These are phyloP conservation scores for Peronospora belbahrii DNA, from an alignment of 352 stramenopile genomes.

Conservation along the genomic window DNA sequence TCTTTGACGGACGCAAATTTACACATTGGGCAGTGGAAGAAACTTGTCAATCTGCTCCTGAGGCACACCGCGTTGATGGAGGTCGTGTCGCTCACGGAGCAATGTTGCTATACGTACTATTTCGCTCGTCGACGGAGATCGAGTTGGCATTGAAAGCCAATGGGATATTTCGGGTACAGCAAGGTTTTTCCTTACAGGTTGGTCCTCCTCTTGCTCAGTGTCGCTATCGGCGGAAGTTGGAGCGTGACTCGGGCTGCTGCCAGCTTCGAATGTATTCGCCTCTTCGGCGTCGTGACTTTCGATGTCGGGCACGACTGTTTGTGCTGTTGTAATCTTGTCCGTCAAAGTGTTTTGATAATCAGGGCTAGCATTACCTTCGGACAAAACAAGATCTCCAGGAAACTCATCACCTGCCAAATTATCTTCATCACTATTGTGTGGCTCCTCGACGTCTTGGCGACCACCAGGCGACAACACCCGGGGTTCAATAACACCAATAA, in stretches of 20 bases:
- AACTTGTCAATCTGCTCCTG: constrained; percentile 25
- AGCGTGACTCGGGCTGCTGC: not conserved
- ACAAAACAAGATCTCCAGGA: not conserved
- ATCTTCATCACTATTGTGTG: constrained; percentile 9
- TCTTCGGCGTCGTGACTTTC: not conserved
- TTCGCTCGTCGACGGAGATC: constrained; percentile 18
- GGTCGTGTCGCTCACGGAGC: constrained; percentile 25
- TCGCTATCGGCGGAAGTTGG: constrained; percentile 10
- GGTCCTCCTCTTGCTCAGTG: constrained; percentile 10
- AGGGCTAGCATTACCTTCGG: constrained; percentile 1
- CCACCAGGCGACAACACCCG: not conserved
- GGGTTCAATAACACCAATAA: not conserved
- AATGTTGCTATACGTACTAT: constrained; percentile 24
- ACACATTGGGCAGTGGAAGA: constrained; percentile 17
- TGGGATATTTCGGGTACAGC: constrained; percentile 1
- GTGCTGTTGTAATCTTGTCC: constrained; percentile 1
- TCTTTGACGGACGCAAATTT: constrained; percentile 6
- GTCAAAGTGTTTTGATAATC: not conserved
- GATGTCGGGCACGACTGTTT: not conserved
- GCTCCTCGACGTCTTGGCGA: constrained; percentile 1
- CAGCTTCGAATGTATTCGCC: not conserved
- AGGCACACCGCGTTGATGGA: constrained; percentile 23
- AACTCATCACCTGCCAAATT: not conserved
- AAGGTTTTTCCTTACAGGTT: constrained; percentile 2
- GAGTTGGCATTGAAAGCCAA: not conserved